Evolutionary conservation across 2,329 filamentous ascomycete species (phyloP).

Genomic region (Hypoxylon sp.): DNA sequence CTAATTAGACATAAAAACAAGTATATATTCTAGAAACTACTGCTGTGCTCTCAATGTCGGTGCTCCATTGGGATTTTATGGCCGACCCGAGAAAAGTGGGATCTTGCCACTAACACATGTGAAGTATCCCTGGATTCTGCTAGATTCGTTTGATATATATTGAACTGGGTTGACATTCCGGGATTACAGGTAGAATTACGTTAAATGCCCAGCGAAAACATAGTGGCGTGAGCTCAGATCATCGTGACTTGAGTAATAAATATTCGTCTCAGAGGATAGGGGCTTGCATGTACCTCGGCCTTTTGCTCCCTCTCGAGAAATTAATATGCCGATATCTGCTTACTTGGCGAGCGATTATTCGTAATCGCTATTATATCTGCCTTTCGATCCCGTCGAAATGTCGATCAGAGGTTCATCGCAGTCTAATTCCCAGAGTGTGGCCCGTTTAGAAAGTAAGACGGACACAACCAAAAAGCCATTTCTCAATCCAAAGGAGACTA

Average conservation of each 20-base stretch:
- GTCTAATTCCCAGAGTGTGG: not conserved
- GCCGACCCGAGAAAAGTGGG: not conserved
- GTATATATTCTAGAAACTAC: not conserved
- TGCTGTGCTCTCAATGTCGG: not conserved
- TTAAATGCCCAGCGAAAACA: not conserved
- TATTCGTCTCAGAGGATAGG: not conserved
- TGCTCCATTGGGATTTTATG: not conserved
- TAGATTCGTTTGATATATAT: constrained; percentile 11
- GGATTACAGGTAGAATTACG: not conserved
- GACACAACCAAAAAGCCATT: not conserved
- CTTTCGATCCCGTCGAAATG: not conserved
- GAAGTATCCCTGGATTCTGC: not conserved
- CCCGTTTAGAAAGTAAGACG: not conserved
- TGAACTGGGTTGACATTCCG: not conserved
- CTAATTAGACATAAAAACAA: not conserved
- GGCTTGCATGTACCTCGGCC: not conserved
- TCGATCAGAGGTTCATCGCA: not conserved
- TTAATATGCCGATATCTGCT: not conserved
- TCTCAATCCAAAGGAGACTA: not conserved
- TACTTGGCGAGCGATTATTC: not conserved
- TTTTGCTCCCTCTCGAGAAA: not conserved
- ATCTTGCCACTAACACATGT: not conserved
- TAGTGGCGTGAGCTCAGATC: not conserved
- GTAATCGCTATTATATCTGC: not conserved
- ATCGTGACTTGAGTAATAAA: not conserved